These are phyloP conservation scores for Leucaena leucocephala DNA, from an alignment of 306 rosid species.

Conservation along the genomic window DNA sequence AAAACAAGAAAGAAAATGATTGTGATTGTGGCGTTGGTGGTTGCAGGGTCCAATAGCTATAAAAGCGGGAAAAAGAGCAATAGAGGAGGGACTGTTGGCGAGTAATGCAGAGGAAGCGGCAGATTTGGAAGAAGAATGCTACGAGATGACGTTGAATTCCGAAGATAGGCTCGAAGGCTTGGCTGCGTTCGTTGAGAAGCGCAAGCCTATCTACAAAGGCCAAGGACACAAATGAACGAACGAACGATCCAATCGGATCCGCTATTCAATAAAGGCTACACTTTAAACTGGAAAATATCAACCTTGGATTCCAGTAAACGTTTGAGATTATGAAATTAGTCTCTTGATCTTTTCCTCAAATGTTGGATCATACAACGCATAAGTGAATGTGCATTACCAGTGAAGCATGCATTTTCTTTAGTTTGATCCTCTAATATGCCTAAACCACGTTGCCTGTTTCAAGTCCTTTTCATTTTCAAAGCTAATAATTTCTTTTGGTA, in stretches of 20 bases:
- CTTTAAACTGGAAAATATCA: not conserved
- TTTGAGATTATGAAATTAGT: not conserved
- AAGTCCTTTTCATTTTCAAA: not conserved
- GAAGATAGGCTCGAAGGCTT: slow-evolving; percentile 68
- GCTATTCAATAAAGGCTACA: not conserved
- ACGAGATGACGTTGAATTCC: slow-evolving; percentile 54
- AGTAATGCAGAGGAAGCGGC: slow-evolving; percentile 39
- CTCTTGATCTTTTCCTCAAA: not conserved
- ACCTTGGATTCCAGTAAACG: not conserved
- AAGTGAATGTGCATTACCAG: not conserved
- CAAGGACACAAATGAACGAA: slow-evolving; percentile 18
- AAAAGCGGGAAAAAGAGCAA: slow-evolving; percentile 63
- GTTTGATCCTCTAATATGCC: not conserved
- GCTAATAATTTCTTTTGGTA: too few species aligned
- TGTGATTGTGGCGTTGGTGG: not conserved
- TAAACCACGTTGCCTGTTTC: not conserved
- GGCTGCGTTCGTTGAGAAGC: slow-evolving; percentile 68
- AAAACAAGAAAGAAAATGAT: too few species aligned
- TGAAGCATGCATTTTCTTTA: not conserved
- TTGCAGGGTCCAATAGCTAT: slow-evolving; percentile 68
- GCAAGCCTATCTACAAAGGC: slow-evolving; percentile 61
- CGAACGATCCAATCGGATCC: too few species aligned
- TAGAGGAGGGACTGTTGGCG: slow-evolving; percentile 53
- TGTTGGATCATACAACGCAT: not conserved
- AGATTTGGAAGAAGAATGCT: slow-evolving; percentile 61